Base-by-base conservation (phyloP, 2,329 filamentous ascomycete species). In the Fusarium nurragi region DNA sequence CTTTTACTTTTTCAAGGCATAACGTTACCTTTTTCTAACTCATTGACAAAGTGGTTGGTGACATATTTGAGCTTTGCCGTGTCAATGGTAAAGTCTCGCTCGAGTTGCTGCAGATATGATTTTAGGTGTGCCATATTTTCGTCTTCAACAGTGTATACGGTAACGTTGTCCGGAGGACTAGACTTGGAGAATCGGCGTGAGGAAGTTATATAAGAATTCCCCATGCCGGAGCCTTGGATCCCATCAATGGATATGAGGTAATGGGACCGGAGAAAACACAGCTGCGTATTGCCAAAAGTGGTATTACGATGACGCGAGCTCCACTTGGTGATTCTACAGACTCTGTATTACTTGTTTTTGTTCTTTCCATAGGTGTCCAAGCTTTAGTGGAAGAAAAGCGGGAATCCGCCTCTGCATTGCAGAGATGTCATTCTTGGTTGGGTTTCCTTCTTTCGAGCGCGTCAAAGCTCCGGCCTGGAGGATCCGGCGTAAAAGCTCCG, bases 21-120 rank as follows among this genome's bases (percentile, higher is more conserved):
- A n/a, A n/a, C n/a, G n/a, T n/a, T n/a, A 57, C 54, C 54, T 36
- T 57, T 57, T 11, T 57, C 40, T 0, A 57, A 4, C 12, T 57
- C 54, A 13, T 57, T 14, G 1, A 57, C 37, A 5, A 57, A 57
- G 4, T 57, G 54, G 8, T 48, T n/a, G 6, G 54, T 49, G 18
- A 57, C 26, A 28, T 57, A 4, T 28, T 57, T 57, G 26, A 57
- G 40, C 22, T 57, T 57, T 9, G 36, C 19, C 4, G 51, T 49
- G 37, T 57, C 54, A 16, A 57, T 28, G 4, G 28, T 21, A 25
- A 57, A 57, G 11, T 49, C 28, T 18, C 21, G 11, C 21, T 57
- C 40, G 10, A 57, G 54, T 13, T 57, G 40, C 2, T 36, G 13
- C 2, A 57, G 19, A 13, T 57, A 49, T 8, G 40, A 7, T 8